Base-by-base conservation (phyloP, 1,139 yeast genomes). In the Eremothecium coryli region DNA sequence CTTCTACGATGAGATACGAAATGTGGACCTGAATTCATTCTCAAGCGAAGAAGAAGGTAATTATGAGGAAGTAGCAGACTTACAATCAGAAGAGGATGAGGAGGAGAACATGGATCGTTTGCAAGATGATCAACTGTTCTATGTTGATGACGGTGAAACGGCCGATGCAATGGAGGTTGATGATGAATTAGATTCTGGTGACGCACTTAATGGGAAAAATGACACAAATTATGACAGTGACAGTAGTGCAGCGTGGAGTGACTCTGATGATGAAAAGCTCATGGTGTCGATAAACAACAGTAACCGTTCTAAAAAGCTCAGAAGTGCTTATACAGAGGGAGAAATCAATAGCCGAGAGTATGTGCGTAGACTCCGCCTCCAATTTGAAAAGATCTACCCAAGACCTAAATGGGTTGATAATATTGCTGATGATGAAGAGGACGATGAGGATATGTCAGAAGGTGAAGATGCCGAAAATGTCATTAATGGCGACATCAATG, bases 361-460 rank as follows among this genome's bases (percentile, higher is more conserved):
- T 53, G 67, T 77, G 29, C 62, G 62, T 16, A 70, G 98, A 50
- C 66, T 93, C 41, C 70, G 97, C 53, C 63, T 81, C 2, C 95
- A 90, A 50, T 88, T 82, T 57, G 88, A 80, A 53, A 81, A 79
- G 55, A 79, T 85, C 42, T 84, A 86, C 51, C 95, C 96, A 18
- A 70, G 76, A 43, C 98, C 98, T 2, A 61, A 68, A 38, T 93
- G 99, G 99, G 85, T 82, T 0, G 60, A 54, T 11, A 60, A 50
- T 6, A 44, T 35, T 13, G 60, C 52, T 4, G 59, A 54, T 18
- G 58, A 53, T 12, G 54, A 50, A 16, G 59, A 47, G 15, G 43
- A 40, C 5, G 59, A 50, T 5, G 49, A 48, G 10, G 61, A 49
- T 2, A 50, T 49, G 3, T 64, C 56, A 13, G 65, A 56, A 6